Evolutionary conservation across 805 yeast genomes (phyloP), one percentile per base, ranked within the genome.

Genomic region (Brettanomyces sp.): DNA sequence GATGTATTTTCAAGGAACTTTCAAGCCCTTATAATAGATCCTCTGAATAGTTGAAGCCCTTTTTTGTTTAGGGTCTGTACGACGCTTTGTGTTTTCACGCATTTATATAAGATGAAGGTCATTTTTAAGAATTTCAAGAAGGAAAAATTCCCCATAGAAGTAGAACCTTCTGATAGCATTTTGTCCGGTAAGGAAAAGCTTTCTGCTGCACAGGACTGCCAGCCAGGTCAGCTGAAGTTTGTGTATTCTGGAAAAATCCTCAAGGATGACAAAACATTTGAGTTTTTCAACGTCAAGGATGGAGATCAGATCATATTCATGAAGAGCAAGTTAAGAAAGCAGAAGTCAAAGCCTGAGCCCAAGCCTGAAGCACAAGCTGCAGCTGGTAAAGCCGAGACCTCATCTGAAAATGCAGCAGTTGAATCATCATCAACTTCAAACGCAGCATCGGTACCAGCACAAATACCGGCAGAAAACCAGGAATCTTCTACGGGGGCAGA

Each of bases 61-160:
- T 6, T 7, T 28, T 28, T 9, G 11, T 28, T 28, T 6, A 9
- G 11, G 32, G 32, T 28, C 32, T 7, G 32, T 28, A 9, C 11
- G 32, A 6, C 32, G 11, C 32, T 28, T 28, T 28, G 32, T 28
- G 7, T 7, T 28, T 28, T 6, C 32, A 18, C 32, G 9, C 32
- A 28, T 28, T 7, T 28, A 28, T 28, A 28, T 2, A 47, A 21
- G 25, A 89, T 88, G 96, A 82, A 83, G 66, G 69, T 89, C 53
- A 74, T 82, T 44, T 80, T 93, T 64, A 89, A 90, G 64, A 96
- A 93, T 67, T 85, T 93, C 69, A 90, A 93, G 69, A 93, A 91
- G 69, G 89, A 87, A 62, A 85, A 81, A 62, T 78, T 90, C 63
- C 76, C 88, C 28, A 59, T 93, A 48, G 96, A 87, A 25, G 76